phyloP scores from a whole-genome alignment of 2,329 filamentous ascomycete genomes.

The Tolypocladium paradoxum region DNA sequence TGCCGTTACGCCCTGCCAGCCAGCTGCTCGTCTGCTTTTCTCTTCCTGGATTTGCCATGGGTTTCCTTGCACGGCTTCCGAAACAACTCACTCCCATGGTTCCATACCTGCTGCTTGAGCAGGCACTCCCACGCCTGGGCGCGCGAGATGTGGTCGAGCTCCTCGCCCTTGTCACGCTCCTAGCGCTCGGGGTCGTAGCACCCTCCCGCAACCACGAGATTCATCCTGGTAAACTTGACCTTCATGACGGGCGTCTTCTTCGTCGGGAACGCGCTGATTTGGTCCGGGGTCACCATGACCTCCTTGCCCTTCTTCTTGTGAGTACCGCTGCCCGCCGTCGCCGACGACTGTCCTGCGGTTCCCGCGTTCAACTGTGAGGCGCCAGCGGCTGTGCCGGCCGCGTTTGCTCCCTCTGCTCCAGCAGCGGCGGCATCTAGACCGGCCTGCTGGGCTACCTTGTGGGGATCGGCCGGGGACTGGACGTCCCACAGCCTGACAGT shows the following conservation, averaged over 20 bases:
- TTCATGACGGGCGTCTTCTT: constrained; percentile 95
- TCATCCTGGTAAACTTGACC: constrained; percentile 91
- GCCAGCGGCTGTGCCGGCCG: constrained; percentile 9
- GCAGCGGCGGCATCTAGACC: constrained; percentile 30
- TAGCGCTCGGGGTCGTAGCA: constrained; percentile 48
- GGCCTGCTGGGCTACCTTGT: constrained; percentile 39
- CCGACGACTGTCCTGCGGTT: constrained; percentile 16
- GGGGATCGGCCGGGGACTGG: constrained; percentile 55
- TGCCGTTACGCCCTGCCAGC: neutral
- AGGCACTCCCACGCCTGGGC: neutral
- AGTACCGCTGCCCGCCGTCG: constrained; percentile 15
- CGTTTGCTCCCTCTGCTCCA: constrained; percentile 26
- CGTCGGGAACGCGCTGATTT: constrained; percentile 88
- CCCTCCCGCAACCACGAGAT: constrained; percentile 78
- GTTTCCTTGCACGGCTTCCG: neutral
- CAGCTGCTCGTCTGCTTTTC: neutral
- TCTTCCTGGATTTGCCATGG: neutral
- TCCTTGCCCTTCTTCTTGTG: constrained; percentile 79
- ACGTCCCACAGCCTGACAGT: constrained; percentile 95
- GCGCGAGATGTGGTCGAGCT: neutral
- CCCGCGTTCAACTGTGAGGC: constrained; percentile 9
- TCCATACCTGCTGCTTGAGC: neutral
- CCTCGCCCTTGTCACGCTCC: constrained; percentile 2
- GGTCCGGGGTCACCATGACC: constrained; percentile 79
- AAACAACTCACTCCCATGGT: neutral